Percentiles rank a stretch among this genome's conserved stretches.
Conservation (phyloP, 225 moss, liverwort and hornwort genomes). For the Asterella californica region DNA sequence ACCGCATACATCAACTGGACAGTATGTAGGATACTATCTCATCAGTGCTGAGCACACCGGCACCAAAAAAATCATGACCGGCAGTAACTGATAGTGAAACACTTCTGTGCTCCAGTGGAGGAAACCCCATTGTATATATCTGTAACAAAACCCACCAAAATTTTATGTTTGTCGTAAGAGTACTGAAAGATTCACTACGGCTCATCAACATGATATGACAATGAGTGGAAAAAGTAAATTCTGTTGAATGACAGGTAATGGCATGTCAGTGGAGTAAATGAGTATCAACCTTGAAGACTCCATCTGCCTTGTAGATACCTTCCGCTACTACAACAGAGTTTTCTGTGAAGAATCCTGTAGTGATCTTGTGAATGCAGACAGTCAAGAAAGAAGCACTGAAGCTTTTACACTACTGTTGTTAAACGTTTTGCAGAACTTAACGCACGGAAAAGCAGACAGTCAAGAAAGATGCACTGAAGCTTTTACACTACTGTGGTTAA, state of each 20-base stretch:
- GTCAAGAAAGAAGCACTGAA: constrained; percentile 16
- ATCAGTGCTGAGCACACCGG: constrained; percentile 36
- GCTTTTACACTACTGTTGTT: neutral
- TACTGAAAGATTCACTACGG: neutral
- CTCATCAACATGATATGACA: neutral
- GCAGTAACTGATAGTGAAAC: constrained; percentile 66
- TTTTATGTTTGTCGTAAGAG: neutral
- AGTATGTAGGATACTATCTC: constrained; percentile 50
- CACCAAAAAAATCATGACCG: constrained; percentile 56
- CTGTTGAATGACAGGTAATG: neutral
- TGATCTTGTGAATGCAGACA: constrained; percentile 52
- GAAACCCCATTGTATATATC: constrained; percentile 84
- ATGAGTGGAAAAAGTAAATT: neutral
- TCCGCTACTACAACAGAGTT: constrained; percentile 88
- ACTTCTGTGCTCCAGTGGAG: constrained; percentile 84
- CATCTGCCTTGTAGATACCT: constrained; percentile 63
- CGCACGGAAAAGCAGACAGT: too few species aligned
- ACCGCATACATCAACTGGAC: neutral
- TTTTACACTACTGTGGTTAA: neutral
- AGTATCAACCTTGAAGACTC: constrained; percentile 55
- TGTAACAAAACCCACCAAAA: constrained; percentile 21
- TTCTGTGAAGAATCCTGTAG: constrained; percentile 94
- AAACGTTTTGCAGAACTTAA: too few species aligned
- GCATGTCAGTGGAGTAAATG: neutral
- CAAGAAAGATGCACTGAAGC: constrained; percentile 13